These are phyloP conservation scores for Debaryomyces singareniensis DNA, from an alignment of 1,139 yeast genomes.

Conservation along the genomic window DNA sequence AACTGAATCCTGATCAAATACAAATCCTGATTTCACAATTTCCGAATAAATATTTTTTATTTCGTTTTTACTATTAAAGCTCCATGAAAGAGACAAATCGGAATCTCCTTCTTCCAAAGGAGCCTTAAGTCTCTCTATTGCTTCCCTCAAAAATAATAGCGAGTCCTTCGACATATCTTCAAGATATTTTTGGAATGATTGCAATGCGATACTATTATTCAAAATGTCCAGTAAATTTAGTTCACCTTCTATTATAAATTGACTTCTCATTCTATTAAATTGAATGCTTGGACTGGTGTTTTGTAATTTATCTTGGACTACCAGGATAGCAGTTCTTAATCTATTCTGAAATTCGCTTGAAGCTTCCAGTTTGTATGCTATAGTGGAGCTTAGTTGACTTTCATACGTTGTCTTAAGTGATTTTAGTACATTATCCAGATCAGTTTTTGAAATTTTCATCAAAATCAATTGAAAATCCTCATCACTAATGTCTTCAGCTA, in stretches of 20 bases:
- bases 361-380: not conserved
- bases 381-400: not conserved
- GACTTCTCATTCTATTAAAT: not conserved
- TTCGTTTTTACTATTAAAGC: constrained; percentile 41
- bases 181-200: constrained; percentile 54
- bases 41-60: constrained; percentile 39
- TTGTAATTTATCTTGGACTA: not conserved
- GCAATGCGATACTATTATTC: constrained; percentile 39
- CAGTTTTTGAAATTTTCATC: constrained; percentile 15
- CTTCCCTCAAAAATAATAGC: constrained; percentile 56
- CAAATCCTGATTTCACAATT: constrained; percentile 24
- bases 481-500: constrained; percentile 22
- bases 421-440: not conserved
- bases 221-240: constrained; percentile 11
- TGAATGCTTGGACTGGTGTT: not conserved
- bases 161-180: constrained; percentile 36
- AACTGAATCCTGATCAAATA: constrained; percentile 18
- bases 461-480: constrained; percentile 38
- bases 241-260: constrained; percentile 2
- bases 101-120: constrained; percentile 52
- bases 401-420: not conserved
- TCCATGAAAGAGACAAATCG: constrained; percentile 23
- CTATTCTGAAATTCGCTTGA: not conserved
- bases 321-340: not conserved
- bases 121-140: constrained; percentile 61